Evolutionary conservation across 306 rosid species (phyloP).

Genomic region (Prosopis cineraria): DNA sequence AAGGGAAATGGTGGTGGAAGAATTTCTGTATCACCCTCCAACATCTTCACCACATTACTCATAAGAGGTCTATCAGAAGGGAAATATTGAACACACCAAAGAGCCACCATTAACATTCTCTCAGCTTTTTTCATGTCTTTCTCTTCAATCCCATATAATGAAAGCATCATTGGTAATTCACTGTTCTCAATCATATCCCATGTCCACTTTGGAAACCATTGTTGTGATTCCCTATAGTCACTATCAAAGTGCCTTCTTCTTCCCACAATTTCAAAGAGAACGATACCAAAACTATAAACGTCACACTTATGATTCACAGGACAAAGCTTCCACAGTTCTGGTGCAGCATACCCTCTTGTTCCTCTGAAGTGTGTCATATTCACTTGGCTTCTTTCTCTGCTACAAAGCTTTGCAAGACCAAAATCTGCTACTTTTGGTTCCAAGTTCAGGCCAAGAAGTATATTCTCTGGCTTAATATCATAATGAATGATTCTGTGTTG

Average conservation of each 20-base stretch:
- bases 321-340: conserved; percentile 51
- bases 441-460: conserved; percentile 46
- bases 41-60: conserved; percentile 55
- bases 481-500: conserved; percentile 49
- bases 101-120: conserved; percentile 50
- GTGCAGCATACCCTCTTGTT: conserved; percentile 55
- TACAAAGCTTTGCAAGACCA: conserved; percentile 46
- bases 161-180: conserved; percentile 45
- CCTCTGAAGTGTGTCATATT: conserved; percentile 46
- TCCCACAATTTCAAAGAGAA: conserved; percentile 50
- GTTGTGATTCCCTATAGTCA: conserved; percentile 37
- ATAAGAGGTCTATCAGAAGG: conserved; percentile 52
- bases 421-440: conserved; percentile 55
- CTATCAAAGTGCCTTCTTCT: conserved; percentile 50
- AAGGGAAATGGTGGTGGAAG: conserved; percentile 50
- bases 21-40: conserved; percentile 48
- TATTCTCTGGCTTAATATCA: conserved; percentile 52
- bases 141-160: conserved; percentile 49
- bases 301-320: conserved; percentile 47
- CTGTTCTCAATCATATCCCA: conserved; percentile 53
- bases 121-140: conserved; percentile 36
- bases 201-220: conserved; percentile 51
- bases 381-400: conserved; percentile 31
- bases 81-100: conserved; percentile 52
- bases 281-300: conserved; percentile 53